These are phyloP conservation scores for Debaryomyces sp. DNA, from an alignment of 1,139 yeast genomes.

Conservation along the genomic window DNA sequence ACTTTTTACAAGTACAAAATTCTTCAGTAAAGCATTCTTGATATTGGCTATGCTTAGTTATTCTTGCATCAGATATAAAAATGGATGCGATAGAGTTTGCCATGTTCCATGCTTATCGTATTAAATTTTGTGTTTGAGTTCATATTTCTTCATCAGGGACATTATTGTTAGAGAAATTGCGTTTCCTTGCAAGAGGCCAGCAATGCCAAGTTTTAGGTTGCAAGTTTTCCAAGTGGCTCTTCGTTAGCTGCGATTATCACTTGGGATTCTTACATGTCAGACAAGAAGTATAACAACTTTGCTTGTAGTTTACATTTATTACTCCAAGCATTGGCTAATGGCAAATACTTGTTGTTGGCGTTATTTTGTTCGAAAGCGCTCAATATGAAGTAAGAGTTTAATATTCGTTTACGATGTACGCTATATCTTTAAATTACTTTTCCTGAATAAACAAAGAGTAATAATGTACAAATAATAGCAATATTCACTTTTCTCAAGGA, in stretches of 20 bases:
- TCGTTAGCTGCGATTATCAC: slow-evolving; percentile 16
- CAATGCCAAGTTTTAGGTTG: slow-evolving; percentile 16
- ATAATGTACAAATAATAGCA: too few species aligned
- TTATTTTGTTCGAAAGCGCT: slow-evolving; percentile 28
- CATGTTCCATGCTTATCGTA: too few species aligned
- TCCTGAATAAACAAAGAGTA: too few species aligned
- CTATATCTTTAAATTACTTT: too few species aligned
- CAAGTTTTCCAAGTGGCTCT: slow-evolving; percentile 21
- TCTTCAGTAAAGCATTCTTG: too few species aligned
- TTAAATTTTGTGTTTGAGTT: slow-evolving; percentile 44
- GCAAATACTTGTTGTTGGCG: slow-evolving; percentile 42
- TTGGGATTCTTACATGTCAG: slow-evolving; percentile 13
- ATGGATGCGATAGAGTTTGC: too few species aligned
- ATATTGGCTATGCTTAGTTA: too few species aligned
- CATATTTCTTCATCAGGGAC: slow-evolving; percentile 26
- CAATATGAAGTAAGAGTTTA: too few species aligned
- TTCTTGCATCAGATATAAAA: too few species aligned
- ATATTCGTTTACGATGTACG: too few species aligned
- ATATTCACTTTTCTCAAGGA: too few species aligned
- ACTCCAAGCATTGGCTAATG: not conserved
- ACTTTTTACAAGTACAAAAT: not conserved
- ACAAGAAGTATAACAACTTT: slow-evolving; percentile 11
- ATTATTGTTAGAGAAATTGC: slow-evolving; percentile 26
- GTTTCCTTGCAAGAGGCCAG: slow-evolving; percentile 20
- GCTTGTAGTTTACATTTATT: slow-evolving; percentile 13